phyloP scores from a whole-genome alignment of 2,329 filamentous ascomycete species.

The Sarocladiaceae sp. region DNA sequence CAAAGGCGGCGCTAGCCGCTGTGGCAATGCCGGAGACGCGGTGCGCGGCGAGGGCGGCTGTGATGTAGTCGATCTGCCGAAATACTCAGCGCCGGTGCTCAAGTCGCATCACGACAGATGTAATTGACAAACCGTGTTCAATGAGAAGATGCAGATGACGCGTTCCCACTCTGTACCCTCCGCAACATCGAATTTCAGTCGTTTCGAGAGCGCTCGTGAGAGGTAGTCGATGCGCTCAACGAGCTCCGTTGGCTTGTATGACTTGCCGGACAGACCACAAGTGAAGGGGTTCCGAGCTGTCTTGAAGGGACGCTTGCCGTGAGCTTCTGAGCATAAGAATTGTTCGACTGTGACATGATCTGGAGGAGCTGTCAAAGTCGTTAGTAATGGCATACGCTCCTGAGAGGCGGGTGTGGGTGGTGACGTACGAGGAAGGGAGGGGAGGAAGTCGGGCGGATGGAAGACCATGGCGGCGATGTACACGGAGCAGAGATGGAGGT shows the following conservation, averaged over 20 bases:
- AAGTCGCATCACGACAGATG: neutral
- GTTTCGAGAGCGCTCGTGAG: conserved; percentile 42
- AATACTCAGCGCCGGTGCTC: neutral
- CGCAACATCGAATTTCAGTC: conserved; percentile 61
- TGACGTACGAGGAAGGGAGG: conserved; percentile 46
- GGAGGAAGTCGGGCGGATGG: conserved; percentile 54
- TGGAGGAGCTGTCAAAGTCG: neutral
- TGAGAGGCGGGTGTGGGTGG: neutral
- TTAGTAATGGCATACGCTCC: neutral
- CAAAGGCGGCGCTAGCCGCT: conserved; percentile 71
- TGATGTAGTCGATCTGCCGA: conserved; percentile 65
- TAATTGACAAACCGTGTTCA: conserved; percentile 60
- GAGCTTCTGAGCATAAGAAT: conserved; percentile 21
- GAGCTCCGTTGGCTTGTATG: conserved; percentile 55
- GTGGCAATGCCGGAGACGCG: conserved; percentile 67
- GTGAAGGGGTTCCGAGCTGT: conserved; percentile 61
- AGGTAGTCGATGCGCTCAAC: conserved; percentile 56
- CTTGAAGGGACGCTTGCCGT: conserved; percentile 55
- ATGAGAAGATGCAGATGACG: conserved; percentile 67
- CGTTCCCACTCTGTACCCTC: conserved; percentile 75
- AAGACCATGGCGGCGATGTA: conserved; percentile 44
- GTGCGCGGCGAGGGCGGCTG: conserved; percentile 68
- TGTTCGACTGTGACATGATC: conserved; percentile 5
- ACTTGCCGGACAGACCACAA: conserved; percentile 62
- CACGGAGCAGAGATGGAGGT: neutral